Percentiles rank a stretch among this genome's conserved stretches.
phyloP scores from a whole-genome alignment of 164 flowering plant species.

The Sextonia rubra region DNA sequence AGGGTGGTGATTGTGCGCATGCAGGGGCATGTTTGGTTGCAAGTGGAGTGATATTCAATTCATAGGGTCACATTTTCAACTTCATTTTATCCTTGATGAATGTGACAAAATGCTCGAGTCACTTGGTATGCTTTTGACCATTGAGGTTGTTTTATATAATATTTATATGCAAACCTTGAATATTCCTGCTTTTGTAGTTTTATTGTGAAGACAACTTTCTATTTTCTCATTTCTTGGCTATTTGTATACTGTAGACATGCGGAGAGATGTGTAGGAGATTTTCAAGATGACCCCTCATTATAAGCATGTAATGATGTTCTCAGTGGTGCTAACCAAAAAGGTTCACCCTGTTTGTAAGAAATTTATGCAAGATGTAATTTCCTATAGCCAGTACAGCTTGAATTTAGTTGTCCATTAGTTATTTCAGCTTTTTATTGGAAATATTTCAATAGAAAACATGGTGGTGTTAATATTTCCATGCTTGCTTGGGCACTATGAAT shows the following conservation, averaged over 20 bases:
- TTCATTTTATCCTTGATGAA: too few relatives aligned
- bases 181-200: background rate
- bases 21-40: too few relatives aligned
- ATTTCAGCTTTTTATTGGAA: conserved; percentile 29
- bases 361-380: conserved; percentile 99
- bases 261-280: conserved; percentile 96
- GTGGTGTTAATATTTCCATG: conserved; percentile 13
- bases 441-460: background rate
- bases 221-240: background rate
- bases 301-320: conserved; percentile 99
- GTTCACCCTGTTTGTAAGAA: conserved; percentile 99
- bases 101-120: too few relatives aligned
- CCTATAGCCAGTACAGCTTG: conserved; percentile 51
- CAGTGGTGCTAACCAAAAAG: conserved; percentile 97
- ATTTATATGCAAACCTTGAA: background rate
- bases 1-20: too few relatives aligned
- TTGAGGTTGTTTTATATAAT: background rate
- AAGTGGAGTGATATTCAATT: too few relatives aligned
- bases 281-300: conserved; percentile 99
- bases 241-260: conserved; percentile 60
- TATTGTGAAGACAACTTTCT: background rate
- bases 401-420: conserved; percentile 38
- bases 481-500: background rate
- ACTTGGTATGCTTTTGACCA: too few relatives aligned
- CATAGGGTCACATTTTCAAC: too few relatives aligned